Evolutionary conservation across 441 rosid genomes (phyloP), one percentile per base, ranked within the genome.

Genomic region (Corymbia calophylla): DNA sequence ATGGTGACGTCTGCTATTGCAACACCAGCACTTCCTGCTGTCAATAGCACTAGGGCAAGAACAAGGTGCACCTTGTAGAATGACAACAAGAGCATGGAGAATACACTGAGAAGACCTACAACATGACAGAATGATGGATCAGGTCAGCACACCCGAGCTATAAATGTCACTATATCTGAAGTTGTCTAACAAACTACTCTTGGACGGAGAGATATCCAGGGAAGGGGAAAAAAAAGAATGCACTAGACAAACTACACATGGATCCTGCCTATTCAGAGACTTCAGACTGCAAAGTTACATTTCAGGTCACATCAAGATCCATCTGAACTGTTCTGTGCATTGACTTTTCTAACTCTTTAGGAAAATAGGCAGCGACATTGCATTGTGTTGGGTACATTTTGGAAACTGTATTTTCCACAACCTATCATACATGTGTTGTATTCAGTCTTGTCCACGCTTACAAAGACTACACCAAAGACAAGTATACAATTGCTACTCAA

Each of bases 1-100:
- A 98, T 95, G 1, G 99, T 98, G 53, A 98, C 99, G 86, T 98
- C 99, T 27, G 98, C 99, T 89, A 98, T 95, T 0, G 99, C 99
- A 89, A 93, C 95, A 81, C 96, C 94, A 53, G 96, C 93, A 93
- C 98, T 97, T 92, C 95, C 94, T 39, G 94, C 92, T 15, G 96
- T 96, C 93, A 98, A 93, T 91, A 94, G 91, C 54, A 94, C 77
- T 54, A 98, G 53, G 58, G 99, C 99, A 87, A 96, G 92, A 68
- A 92, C 94, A 89, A 98, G 95, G 82, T 96, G 97, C 92, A 96
- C 93, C 90, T 93, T 92, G 60, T 94, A 93, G 90, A 96, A 90
- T 31, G 99, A 95, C 88, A 98, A 87, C 88, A 95, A 54, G n/a
- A 98, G 93, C 98, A 96, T 92, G 88, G 99, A 93, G 88, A 94